Percentiles rank a stretch among this genome's conserved stretches.
Conservation (phyloP, 2,329 filamentous ascomycete genomes). For the Whalleya microplaca region DNA sequence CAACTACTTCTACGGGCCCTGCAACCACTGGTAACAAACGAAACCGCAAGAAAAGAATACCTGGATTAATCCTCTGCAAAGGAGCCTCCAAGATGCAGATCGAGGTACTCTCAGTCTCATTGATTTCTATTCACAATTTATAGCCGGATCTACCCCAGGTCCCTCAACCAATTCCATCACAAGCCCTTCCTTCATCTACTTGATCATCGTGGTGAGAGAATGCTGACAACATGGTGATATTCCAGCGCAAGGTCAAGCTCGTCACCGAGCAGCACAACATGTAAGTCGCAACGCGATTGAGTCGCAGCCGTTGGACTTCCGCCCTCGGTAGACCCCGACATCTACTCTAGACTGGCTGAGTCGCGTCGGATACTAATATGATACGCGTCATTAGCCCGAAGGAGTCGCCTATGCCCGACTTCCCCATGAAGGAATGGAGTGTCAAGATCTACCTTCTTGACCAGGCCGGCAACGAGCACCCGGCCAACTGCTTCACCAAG, state of each 20-base stretch:
- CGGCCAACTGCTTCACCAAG: slow-evolving; percentile 87
- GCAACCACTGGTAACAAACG: neutral
- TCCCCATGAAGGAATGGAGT: slow-evolving; percentile 91
- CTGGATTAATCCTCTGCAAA: no score
- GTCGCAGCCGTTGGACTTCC: neutral
- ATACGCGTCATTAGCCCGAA: slow-evolving; percentile 62
- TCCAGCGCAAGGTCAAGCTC: slow-evolving; percentile 88
- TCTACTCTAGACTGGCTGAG: neutral
- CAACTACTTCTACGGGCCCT: neutral
- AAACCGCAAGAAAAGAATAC: neutral
- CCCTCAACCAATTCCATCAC: neutral
- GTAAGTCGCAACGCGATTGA: slow-evolving; percentile 57
- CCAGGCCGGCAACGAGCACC: slow-evolving; percentile 80
- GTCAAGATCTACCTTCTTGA: slow-evolving; percentile 85
- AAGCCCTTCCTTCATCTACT: neutral
- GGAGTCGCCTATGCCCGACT: slow-evolving; percentile 80
- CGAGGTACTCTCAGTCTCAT: neutral
- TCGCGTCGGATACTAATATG: slow-evolving; percentile 18
- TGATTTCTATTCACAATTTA: neutral
- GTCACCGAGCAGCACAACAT: slow-evolving; percentile 89
- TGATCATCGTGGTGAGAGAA: slow-evolving; percentile 4
- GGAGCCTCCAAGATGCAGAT: neutral
- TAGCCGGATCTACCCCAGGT: neutral
- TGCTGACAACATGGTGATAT: slow-evolving; percentile 33
- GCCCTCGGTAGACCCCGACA: neutral